phyloP scores from a whole-genome alignment of 352 stramenopile genomes.

The Thalassiosira hispida region DNA sequence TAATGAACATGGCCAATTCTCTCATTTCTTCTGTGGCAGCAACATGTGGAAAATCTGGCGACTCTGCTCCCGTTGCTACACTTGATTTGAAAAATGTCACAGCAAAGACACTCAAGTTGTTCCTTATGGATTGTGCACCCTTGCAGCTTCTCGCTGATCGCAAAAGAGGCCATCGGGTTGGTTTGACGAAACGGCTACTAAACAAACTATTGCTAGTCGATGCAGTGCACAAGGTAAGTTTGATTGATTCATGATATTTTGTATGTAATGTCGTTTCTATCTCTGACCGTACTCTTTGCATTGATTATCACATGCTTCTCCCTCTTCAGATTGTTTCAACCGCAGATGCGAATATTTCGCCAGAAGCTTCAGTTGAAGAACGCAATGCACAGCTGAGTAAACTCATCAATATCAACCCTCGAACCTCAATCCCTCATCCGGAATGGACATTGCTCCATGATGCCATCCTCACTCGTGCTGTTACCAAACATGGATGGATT shows the following conservation, averaged over 20 bases:
- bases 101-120: conserved; percentile 59
- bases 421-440: conserved; percentile 64
- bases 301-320: conserved; percentile 2
- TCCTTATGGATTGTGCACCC: conserved; percentile 71
- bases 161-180: conserved; percentile 54
- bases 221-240: conserved; percentile 36
- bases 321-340: conserved; percentile 27
- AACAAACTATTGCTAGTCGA: conserved; percentile 21
- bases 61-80: conserved; percentile 16
- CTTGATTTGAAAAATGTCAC: conserved; percentile 50
- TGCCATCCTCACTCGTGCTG: conserved; percentile 73
- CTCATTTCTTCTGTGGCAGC: conserved; percentile 56
- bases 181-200: conserved; percentile 54
- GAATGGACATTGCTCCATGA: conserved; percentile 79
- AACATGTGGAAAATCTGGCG: conserved; percentile 25
- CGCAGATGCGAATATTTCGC: conserved; percentile 33
- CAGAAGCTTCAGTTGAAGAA: conserved; percentile 38
- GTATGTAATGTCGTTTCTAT: background rate
- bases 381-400: conserved; percentile 47
- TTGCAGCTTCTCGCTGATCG: conserved; percentile 76
- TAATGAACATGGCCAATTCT: conserved; percentile 68
- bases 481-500: conserved; percentile 82
- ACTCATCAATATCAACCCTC: conserved; percentile 54
- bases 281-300: background rate
- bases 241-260: background rate